Conservation (phyloP, 768 basidiomycete species). For the Phanerodontia chrysosporium region DNA sequence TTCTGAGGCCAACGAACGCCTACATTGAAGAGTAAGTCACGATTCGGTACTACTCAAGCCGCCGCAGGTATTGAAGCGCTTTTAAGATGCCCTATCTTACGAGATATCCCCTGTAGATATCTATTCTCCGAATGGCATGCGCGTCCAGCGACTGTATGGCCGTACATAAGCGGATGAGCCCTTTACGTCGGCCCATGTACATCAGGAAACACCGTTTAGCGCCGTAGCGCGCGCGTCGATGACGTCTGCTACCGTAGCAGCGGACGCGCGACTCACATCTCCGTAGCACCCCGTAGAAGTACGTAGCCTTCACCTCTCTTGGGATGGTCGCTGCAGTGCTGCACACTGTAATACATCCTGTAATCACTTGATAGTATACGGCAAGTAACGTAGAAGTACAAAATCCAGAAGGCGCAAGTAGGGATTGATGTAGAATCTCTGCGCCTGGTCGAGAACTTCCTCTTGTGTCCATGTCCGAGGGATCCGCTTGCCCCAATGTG, state of each 20-base stretch:
- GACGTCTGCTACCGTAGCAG: neutral
- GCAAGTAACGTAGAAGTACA: conserved; percentile 4
- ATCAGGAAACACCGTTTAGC: neutral
- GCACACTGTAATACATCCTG: neutral
- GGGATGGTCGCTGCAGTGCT: too few relatives aligned
- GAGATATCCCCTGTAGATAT: too few relatives aligned
- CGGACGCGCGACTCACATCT: neutral
- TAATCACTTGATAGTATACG: neutral
- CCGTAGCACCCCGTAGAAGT: neutral
- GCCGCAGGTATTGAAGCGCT: too few relatives aligned
- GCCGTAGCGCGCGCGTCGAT: neutral
- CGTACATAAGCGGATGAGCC: too few relatives aligned
- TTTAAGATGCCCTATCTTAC: too few relatives aligned
- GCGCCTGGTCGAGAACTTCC: conserved; percentile 12
- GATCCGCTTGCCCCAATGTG: conserved; percentile 15
- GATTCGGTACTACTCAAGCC: too few relatives aligned
- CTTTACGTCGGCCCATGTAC: too few relatives aligned
- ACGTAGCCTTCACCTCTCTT: too few relatives aligned
- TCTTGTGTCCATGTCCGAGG: conserved; percentile 10
- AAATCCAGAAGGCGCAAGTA: conserved; percentile 14
- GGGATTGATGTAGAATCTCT: conserved; percentile 15
- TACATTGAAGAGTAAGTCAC: too few relatives aligned
- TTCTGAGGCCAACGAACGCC: too few relatives aligned
- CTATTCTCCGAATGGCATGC: too few relatives aligned
- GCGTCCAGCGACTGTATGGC: too few relatives aligned